Evolutionary conservation across 495 filamentous ascomycete species (phyloP).

Genomic region (Hyphodiscus hymeniophilus): DNA sequence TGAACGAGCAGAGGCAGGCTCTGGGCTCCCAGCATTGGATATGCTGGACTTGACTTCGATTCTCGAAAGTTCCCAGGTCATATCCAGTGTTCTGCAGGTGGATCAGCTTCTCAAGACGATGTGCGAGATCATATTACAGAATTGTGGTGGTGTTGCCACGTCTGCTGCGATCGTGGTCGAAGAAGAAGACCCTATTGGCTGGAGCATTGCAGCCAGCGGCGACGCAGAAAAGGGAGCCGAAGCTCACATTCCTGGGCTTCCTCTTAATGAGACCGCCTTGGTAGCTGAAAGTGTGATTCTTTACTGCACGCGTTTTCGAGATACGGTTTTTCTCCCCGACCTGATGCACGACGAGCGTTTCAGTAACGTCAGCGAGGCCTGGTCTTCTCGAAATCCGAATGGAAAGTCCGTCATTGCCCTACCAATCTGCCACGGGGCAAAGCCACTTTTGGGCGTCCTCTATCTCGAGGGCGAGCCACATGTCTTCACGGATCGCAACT

Average conservation of each 20-base stretch:
- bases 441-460: slow-evolving; percentile 69
- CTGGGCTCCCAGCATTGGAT: slow-evolving; percentile 52
- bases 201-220: slow-evolving; percentile 71
- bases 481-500: slow-evolving; percentile 80
- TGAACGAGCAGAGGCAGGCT: slow-evolving; percentile 34
- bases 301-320: slow-evolving; percentile 76
- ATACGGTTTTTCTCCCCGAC: slow-evolving; percentile 77
- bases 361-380: slow-evolving; percentile 66
- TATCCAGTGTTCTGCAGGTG: slow-evolving; percentile 80
- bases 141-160: slow-evolving; percentile 69
- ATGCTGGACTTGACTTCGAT: slow-evolving; percentile 86
- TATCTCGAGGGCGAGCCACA: slow-evolving; percentile 81
- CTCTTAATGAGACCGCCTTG: slow-evolving; percentile 50
- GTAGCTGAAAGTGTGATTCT: slow-evolving; percentile 73
- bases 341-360: slow-evolving; percentile 81
- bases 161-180: slow-evolving; percentile 72
- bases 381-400: slow-evolving; percentile 55
- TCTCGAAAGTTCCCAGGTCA: slow-evolving; percentile 78
- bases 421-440: slow-evolving; percentile 71
- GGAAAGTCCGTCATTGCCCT: slow-evolving; percentile 78
- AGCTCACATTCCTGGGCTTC: slow-evolving; percentile 52
- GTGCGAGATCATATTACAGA: slow-evolving; percentile 83
- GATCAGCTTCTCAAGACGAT: slow-evolving; percentile 80
- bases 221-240: slow-evolving; percentile 59
- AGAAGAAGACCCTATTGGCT: slow-evolving; percentile 54